These are phyloP conservation scores for Pseudopithomyces chartarum DNA, from an alignment of 2,329 filamentous ascomycete species.

Conservation along the genomic window DNA sequence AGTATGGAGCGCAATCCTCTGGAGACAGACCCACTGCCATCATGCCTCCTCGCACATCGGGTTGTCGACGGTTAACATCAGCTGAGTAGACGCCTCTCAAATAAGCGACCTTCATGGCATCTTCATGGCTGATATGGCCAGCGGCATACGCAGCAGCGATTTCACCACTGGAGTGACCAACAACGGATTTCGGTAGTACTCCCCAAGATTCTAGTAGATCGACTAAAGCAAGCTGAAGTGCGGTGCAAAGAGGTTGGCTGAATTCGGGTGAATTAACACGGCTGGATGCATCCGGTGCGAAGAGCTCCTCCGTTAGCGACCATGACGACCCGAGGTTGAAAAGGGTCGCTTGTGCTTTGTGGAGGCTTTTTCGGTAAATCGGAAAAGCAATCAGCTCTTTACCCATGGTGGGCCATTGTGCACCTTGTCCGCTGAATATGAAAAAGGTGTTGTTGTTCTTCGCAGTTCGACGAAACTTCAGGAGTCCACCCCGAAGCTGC, in stretches of 20 bases:
- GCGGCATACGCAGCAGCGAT: slow-evolving; percentile 16
- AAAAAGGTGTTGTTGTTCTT: slow-evolving; percentile 5
- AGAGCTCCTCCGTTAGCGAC: neutral
- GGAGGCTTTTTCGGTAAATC: slow-evolving; percentile 5
- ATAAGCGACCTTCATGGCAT: slow-evolving; percentile 13
- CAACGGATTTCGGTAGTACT: slow-evolving; percentile 7
- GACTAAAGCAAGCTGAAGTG: slow-evolving; percentile 21
- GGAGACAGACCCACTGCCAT: neutral
- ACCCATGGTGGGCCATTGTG: slow-evolving; percentile 15
- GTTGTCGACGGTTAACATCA: neutral
- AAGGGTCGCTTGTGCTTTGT: slow-evolving; percentile 3
- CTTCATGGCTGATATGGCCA: neutral
- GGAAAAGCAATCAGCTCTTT: slow-evolving; percentile 4
- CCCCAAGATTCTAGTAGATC: slow-evolving; percentile 14
- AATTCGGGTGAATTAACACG: slow-evolving; percentile 5
- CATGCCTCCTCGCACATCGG: neutral
- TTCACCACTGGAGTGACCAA: slow-evolving; percentile 25
- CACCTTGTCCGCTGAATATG: slow-evolving; percentile 18
- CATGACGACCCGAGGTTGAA: slow-evolving; percentile 8
- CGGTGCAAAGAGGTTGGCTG: slow-evolving; percentile 19
- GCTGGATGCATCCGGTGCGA: neutral
- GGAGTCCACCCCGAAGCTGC: neutral
- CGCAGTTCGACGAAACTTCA: no score
- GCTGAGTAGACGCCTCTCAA: slow-evolving; percentile 6
- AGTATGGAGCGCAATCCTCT: neutral